phyloP scores from a whole-genome alignment of 1,284 basidiomycete genomes.

The Trametes pubescens region DNA sequence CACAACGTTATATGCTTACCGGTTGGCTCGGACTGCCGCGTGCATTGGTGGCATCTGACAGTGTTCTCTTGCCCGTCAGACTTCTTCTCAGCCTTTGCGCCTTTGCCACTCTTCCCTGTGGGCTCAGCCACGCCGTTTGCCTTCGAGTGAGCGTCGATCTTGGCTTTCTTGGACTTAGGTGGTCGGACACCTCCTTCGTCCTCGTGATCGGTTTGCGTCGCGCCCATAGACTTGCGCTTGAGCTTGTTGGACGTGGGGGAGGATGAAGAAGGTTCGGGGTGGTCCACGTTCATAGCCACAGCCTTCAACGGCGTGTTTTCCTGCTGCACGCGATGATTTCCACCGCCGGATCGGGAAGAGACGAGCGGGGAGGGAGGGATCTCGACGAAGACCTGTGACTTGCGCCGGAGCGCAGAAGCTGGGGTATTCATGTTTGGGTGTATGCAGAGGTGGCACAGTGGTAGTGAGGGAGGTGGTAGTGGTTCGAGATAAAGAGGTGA shows the following conservation, averaged over 20 bases:
- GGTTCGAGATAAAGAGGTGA: constrained; percentile 28
- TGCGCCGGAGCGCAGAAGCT: constrained; percentile 40
- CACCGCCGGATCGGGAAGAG: constrained; percentile 13
- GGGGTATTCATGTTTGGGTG: constrained; percentile 36
- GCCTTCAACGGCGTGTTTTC: constrained; percentile 61
- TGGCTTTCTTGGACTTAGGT: constrained; percentile 46
- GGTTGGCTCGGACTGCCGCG: constrained; percentile 59
- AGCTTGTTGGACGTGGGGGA: constrained; percentile 20
- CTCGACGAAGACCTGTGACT: constrained; percentile 64
- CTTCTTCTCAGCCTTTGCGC: constrained; percentile 25
- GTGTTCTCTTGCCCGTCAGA: constrained; percentile 44
- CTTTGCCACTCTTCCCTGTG: constrained; percentile 13
- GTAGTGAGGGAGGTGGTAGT: constrained; percentile 29
- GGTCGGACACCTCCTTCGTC: constrained; percentile 26
- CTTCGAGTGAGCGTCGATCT: constrained; percentile 26
- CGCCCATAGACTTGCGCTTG: constrained; percentile 43
- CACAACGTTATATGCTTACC: constrained; percentile 42
- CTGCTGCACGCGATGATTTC: constrained; percentile 39
- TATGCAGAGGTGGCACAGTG: constrained; percentile 13
- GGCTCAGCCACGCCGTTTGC: not conserved
- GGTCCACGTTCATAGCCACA: constrained; percentile 36
- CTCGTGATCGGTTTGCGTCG: constrained; percentile 14
- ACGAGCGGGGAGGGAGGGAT: constrained; percentile 58
- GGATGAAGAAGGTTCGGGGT: constrained; percentile 15
- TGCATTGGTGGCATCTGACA: constrained; percentile 76